These are phyloP conservation scores for Amylocarpus encephaloides DNA, from an alignment of 2,329 filamentous ascomycete genomes.

Conservation along the genomic window DNA sequence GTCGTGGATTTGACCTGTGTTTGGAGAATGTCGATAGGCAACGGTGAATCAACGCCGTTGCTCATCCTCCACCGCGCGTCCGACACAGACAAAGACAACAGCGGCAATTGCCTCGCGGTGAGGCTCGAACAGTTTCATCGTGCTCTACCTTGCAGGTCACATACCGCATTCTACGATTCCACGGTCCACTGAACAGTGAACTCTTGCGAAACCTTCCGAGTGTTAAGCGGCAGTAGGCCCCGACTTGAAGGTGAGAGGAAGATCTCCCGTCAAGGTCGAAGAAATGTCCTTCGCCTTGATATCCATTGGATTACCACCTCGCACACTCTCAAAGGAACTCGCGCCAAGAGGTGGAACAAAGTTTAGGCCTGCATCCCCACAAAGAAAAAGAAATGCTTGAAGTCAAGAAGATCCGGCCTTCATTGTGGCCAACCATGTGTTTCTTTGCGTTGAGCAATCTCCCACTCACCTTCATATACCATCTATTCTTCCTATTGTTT, in stretches of 20 bases:
- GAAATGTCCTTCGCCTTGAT: conserved; percentile 8
- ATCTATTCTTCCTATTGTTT: conserved; percentile 8
- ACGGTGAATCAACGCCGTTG: conserved; percentile 4
- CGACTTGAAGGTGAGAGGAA: conserved; percentile 3
- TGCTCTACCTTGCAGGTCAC: background rate
- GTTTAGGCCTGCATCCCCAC: conserved; percentile 11
- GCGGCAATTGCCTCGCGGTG: conserved; percentile 10
- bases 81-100: conserved; percentile 11
- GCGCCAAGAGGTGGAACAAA: conserved; percentile 18
- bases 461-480: conserved; percentile 22
- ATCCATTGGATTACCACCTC: conserved; percentile 14
- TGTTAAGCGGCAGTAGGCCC: background rate
- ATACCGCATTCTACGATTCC: background rate
- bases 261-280: conserved; percentile 13
- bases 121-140: conserved; percentile 20
- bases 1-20: too few species aligned
- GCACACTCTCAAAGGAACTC: conserved; percentile 14
- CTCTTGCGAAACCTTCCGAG: conserved; percentile 12
- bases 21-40: too few species aligned
- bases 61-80: conserved; percentile 4
- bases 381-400: conserved; percentile 9
- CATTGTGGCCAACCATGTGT: background rate
- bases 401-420: conserved; percentile 6
- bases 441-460: conserved; percentile 5
- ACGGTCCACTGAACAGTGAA: conserved; percentile 19